A percentile compares a stretch with the other conserved stretches of the same genome.
phyloP scores from a whole-genome alignment of 176 grass and related monocot species.

The Areca catechu region DNA sequence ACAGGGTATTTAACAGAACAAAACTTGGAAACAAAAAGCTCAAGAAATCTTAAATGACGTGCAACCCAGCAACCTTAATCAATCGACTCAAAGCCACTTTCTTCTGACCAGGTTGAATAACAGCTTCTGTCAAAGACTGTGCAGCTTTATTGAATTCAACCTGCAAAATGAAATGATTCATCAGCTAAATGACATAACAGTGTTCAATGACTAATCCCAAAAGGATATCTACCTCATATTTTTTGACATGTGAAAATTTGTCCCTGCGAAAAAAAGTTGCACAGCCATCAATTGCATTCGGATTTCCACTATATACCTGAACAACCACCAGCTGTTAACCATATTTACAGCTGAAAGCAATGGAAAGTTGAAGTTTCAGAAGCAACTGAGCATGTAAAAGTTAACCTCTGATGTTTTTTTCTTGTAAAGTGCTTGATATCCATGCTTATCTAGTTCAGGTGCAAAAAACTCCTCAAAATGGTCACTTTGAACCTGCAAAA shows the following conservation, averaged over 20 bases:
- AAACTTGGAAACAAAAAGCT: constrained; percentile 3
- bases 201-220: no score
- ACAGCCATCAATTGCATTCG: constrained; percentile 68
- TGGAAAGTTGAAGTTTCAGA: background rate
- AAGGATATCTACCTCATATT: constrained; percentile 68
- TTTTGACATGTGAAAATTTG: constrained; percentile 97
- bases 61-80: constrained; percentile 41
- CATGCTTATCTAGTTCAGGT: constrained; percentile 98
- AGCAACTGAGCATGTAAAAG: background rate
- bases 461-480: constrained; percentile 95
- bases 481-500: constrained; percentile 76
- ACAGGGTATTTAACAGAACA: background rate
- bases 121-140: constrained; percentile 91
- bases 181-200: no score
- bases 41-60: background rate
- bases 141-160: constrained; percentile 99
- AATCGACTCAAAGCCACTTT: constrained; percentile 76
- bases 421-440: constrained; percentile 98
- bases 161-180: constrained; percentile 20
- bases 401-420: constrained; percentile 91
- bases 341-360: no score
- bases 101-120: constrained; percentile 77
- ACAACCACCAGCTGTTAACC: constrained; percentile 2
- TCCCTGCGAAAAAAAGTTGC: constrained; percentile 99
- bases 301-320: constrained; percentile 72